A percentile compares a stretch with the other conserved stretches of the same genome.
These are phyloP conservation scores for Scenedesmus sp. DNA, from an alignment of 163 green algal species.

Conservation along the genomic window DNA sequence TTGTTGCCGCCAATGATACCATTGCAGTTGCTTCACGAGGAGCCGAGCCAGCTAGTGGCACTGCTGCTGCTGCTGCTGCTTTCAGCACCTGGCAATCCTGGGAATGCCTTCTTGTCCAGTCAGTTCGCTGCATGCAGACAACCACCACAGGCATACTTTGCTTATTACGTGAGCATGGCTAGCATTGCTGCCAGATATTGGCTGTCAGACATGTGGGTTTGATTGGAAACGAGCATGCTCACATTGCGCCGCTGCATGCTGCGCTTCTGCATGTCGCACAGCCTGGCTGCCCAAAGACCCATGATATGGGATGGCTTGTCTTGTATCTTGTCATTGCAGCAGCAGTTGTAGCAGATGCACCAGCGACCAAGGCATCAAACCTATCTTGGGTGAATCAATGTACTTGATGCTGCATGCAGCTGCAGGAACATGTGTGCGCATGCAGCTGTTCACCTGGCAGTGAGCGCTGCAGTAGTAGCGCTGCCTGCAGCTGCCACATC, in stretches of 20 bases:
- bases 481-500: slow-evolving; percentile 51
- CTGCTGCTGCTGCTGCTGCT: neutral
- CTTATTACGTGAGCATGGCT: neutral
- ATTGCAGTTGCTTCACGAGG: no score
- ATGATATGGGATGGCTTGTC: no score
- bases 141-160: neutral
- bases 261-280: no score
- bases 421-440: neutral
- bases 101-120: slow-evolving; percentile 12
- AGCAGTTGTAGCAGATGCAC: neutral
- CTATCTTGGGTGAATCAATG: no score
- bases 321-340: no score
- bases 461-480: slow-evolving; percentile 56
- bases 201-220: neutral
- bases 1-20: neutral
- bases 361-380: no score
- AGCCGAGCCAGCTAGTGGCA: no score
- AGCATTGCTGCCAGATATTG: neutral
- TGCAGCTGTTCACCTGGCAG: slow-evolving; percentile 39
- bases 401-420: neutral
- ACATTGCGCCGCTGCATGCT: no score
- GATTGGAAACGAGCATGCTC: no score
- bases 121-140: slow-evolving; percentile 21
- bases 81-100: neutral
- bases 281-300: no score